Base-by-base conservation (phyloP, 2,329 filamentous ascomycete species). In the Sporothrix variecibatus region DNA sequence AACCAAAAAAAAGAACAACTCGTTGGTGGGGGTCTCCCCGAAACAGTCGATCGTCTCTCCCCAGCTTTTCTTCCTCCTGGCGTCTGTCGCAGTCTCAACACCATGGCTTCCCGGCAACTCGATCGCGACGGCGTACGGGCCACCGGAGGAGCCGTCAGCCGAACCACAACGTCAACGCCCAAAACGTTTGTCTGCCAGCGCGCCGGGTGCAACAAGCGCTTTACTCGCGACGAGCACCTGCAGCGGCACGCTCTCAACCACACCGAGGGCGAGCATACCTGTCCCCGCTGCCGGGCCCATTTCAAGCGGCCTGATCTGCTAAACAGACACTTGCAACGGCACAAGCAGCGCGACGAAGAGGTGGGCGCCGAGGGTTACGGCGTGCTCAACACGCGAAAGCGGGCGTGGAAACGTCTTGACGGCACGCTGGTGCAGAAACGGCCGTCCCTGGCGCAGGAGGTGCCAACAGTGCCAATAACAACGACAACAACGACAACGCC, bases 201-300 rank as follows among this genome's bases (percentile, higher is more conserved):
- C 80, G 87, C 89, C 64, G 91, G 89, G 46, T 95, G 93, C 81
- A 91, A 91, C 76, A 95, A 94, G 86, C 88, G 91, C 75, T 95
- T 95, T 81, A 94, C 93, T 71, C 87, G 93, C 75, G 92, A 92
- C 9, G 93, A 95, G 82, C 93, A 95, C 82, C 86, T 95, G 75
- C 93, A 94, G 82, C 86, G 93, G 70, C 93, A 95, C 82, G 92
- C 94, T 83, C 81, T 95, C 80, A 95, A 95, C 80, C 93, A 77
- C 67, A 75, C 67, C 4, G 38, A n/a, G 12, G 76, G 75, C 64
- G 40, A 40, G 2, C 20, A 72, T 15, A 71, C 76, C 3, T 77
- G 76, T 26, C 46, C 73, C 8, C 75, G 76, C 7, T 77, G 76
- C 72, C 49, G 75, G 12, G 76, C 76, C 11, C 69, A 72, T 49